Conservation (phyloP, 495 filamentous ascomycete species). For the Trichoderma orchidacearum region DNA sequence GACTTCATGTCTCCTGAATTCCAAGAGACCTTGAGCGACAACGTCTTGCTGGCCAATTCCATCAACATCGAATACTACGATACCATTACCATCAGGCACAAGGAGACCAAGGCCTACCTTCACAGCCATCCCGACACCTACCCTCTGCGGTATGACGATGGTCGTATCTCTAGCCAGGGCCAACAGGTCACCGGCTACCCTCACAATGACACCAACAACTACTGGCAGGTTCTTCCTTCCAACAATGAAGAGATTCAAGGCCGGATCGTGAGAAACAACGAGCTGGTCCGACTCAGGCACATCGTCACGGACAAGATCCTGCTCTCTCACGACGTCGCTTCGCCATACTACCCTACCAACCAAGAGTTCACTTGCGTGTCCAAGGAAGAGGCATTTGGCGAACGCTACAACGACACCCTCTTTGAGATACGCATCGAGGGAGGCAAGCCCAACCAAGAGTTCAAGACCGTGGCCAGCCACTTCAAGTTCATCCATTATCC, state of each 20-base stretch:
- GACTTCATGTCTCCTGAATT: constrained; percentile 99
- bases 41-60: constrained; percentile 75
- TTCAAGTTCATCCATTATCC: constrained; percentile 93
- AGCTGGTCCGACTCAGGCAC: constrained; percentile 79
- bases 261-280: constrained; percentile 66
- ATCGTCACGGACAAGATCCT: constrained; percentile 77
- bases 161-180: constrained; percentile 90
- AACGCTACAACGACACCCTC: constrained; percentile 75
- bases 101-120: constrained; percentile 91
- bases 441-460: constrained; percentile 68
- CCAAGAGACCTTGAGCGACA: constrained; percentile 92
- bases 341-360: constrained; percentile 91
- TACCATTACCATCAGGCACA: constrained; percentile 75
- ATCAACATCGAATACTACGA: constrained; percentile 84
- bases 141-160: constrained; percentile 91
- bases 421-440: constrained; percentile 89
- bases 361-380: constrained; percentile 90
- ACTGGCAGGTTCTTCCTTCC: constrained; percentile 84
- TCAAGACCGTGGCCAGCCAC: constrained; percentile 77
- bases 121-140: constrained; percentile 88
- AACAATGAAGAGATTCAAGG: constrained; percentile 38
- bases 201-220: constrained; percentile 96
- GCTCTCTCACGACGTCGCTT: constrained; percentile 96
- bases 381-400: constrained; percentile 56
- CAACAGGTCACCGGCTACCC: constrained; percentile 98